phyloP scores from a whole-genome alignment of 2,329 filamentous ascomycete species.

The Talaromyces sp. region DNA sequence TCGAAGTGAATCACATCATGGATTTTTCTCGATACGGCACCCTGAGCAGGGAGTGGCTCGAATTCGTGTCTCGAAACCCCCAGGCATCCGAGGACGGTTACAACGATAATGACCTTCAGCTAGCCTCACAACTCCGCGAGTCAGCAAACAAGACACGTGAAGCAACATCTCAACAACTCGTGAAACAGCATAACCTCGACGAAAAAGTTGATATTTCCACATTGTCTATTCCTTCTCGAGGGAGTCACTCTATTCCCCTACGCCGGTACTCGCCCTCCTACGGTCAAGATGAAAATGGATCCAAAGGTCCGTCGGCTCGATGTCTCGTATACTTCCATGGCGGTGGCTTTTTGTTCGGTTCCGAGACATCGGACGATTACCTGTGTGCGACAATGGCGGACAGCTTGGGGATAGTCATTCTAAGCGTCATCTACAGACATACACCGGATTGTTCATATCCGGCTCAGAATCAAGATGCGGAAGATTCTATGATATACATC shows the following conservation, averaged over 20 bases:
- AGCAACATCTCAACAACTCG: not conserved
- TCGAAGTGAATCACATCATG: not conserved
- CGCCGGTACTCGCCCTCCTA: not conserved
- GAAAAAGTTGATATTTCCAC: not conserved
- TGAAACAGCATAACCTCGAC: not conserved
- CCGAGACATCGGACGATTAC: not conserved
- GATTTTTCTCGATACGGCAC: not conserved
- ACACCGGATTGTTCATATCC: not conserved
- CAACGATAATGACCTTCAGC: not conserved
- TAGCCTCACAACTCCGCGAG: not conserved
- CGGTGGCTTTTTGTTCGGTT: not conserved
- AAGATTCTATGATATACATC: not conserved
- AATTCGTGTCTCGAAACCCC: not conserved
- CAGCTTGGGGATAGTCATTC: not conserved
- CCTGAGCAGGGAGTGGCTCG: not conserved
- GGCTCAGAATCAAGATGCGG: not conserved
- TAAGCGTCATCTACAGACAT: not conserved
- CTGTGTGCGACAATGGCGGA: not conserved
- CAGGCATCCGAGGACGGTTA: not conserved
- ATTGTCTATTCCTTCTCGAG: not conserved
- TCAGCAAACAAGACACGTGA: not conserved
- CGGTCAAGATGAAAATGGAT: not conserved
- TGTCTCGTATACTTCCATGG: not conserved
- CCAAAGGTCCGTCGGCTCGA: not conserved
- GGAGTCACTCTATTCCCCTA: not conserved